These are phyloP conservation scores for Delitschia confertaspora DNA, from an alignment of 495 filamentous ascomycete species.

Conservation along the genomic window DNA sequence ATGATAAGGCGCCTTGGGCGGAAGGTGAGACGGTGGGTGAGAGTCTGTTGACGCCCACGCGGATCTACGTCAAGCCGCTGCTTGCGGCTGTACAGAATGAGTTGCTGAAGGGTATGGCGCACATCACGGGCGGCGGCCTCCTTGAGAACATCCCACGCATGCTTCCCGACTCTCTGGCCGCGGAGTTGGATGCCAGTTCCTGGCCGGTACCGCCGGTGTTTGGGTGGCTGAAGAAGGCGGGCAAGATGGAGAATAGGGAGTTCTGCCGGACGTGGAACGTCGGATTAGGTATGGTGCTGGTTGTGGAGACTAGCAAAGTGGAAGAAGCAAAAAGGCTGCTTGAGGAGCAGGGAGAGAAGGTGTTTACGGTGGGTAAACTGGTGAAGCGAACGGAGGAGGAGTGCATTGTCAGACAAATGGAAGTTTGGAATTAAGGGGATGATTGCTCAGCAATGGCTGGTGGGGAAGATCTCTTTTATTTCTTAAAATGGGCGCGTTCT, in stretches of 20 bases:
- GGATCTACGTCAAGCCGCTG: constrained; percentile 39
- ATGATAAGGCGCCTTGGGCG: constrained; percentile 65
- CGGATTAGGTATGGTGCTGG: constrained; percentile 85
- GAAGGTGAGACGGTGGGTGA: constrained; percentile 48
- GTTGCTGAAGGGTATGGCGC: constrained; percentile 77
- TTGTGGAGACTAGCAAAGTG: constrained; percentile 52
- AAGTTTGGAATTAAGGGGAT: constrained; percentile 54
- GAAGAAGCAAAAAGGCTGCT: constrained; percentile 47
- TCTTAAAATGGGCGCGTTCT: too few relatives aligned
- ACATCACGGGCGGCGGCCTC: constrained; percentile 92
- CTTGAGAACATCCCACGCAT: constrained; percentile 89
- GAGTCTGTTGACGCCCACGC: constrained; percentile 54
- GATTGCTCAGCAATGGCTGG: too few relatives aligned
- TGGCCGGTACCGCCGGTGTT: constrained; percentile 73
- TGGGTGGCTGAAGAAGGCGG: constrained; percentile 69
- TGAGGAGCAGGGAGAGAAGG: constrained; percentile 60
- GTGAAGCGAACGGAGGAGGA: constrained; percentile 47
- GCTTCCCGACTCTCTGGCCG: constrained; percentile 67
- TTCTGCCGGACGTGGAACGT: constrained; percentile 89
- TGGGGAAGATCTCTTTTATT: too few relatives aligned
- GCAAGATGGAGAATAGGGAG: constrained; percentile 63
- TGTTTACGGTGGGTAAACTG: constrained; percentile 67
- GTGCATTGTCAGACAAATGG: constrained; percentile 60
- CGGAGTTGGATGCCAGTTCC: constrained; percentile 59
- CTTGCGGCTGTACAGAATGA: constrained; percentile 44